phyloP scores from a whole-genome alignment of 2,329 filamentous ascomycete species.

The Sphaerulina vaccinii region DNA sequence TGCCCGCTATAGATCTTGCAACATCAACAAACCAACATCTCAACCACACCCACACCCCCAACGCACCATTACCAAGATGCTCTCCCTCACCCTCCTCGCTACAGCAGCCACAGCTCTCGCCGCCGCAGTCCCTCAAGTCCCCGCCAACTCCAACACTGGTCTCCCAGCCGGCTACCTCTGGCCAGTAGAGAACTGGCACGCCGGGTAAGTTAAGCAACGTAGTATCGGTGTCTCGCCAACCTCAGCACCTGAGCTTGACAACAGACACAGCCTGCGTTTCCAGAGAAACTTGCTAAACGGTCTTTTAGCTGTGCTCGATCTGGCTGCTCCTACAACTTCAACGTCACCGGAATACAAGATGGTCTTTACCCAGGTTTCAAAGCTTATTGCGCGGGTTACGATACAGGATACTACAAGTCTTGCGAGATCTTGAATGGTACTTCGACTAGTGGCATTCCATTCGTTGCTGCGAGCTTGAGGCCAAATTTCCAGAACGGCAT shows the following conservation, averaged over 20 bases:
- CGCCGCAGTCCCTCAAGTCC: not conserved
- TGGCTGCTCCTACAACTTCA: constrained; percentile 21
- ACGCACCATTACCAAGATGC: not conserved
- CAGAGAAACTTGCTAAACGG: too few species aligned
- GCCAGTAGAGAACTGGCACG: constrained; percentile 14
- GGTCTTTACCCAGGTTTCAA: constrained; percentile 12
- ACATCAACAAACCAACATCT: too few species aligned
- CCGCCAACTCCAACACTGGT: not conserved
- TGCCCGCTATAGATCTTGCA: too few species aligned
- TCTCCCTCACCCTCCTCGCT: constrained; percentile 8
- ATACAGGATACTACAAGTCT: constrained; percentile 16
- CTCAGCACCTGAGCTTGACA: not conserved
- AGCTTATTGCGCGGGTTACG: constrained; percentile 15
- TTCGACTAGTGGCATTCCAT: constrained; percentile 8
- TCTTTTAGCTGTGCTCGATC: constrained; percentile 8
- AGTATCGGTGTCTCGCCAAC: not conserved
- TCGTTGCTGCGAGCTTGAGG: constrained; percentile 7
- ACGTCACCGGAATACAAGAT: constrained; percentile 8
- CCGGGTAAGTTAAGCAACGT: not conserved
- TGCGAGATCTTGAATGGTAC: constrained; percentile 13
- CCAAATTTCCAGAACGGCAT: constrained; percentile 1
- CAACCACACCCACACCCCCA: not conserved
- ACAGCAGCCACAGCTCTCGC: constrained; percentile 1
- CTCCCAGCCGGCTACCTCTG: constrained; percentile 12
- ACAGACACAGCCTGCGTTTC: not conserved